A percentile compares a stretch with the other conserved stretches of the same genome.
These are phyloP conservation scores for Raphanus raphanistrum DNA, from an alignment of 345 rosid species.

Conservation along the genomic window DNA sequence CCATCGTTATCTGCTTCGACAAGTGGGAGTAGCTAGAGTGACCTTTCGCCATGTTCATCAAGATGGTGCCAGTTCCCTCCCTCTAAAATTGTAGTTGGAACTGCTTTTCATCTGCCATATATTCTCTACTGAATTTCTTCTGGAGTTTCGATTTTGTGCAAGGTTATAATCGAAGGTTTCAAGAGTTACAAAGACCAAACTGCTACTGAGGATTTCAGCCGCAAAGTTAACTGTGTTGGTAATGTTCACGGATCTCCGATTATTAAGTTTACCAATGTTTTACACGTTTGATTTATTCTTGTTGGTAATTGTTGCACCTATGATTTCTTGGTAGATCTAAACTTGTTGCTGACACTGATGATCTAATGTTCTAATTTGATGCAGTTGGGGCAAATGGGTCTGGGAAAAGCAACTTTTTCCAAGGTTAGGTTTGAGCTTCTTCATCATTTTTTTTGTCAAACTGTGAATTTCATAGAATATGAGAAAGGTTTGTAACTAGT, in stretches of 20 bases:
- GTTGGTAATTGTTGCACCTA: not conserved
- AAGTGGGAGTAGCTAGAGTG: not conserved
- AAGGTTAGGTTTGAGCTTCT: constrained; percentile 53
- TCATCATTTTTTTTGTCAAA: not conserved
- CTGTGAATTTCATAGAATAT: no score
- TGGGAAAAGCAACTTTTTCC: constrained; percentile 92
- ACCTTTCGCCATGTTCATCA: constrained; percentile 36
- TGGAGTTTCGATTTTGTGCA: constrained; percentile 12
- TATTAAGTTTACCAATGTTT: not conserved
- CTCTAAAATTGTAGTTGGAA: not conserved
- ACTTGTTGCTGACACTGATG: not conserved
- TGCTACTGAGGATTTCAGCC: constrained; percentile 87
- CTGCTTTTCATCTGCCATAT: not conserved
- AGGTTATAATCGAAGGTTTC: constrained; percentile 93
- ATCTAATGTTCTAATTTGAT: not conserved
- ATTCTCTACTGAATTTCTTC: constrained; percentile 4
- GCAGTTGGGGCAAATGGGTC: constrained; percentile 98
- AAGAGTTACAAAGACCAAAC: constrained; percentile 93
- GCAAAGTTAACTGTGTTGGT: constrained; percentile 90
- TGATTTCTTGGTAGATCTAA: not conserved
- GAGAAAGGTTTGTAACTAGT: no score
- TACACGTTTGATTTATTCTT: not conserved
- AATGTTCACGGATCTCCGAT: constrained; percentile 5
- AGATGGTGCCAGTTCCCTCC: constrained; percentile 24
- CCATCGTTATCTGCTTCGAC: not conserved